Evolutionary conservation across 768 basidiomycete species (phyloP).

Genomic region (Psilocybe tampanensis): DNA sequence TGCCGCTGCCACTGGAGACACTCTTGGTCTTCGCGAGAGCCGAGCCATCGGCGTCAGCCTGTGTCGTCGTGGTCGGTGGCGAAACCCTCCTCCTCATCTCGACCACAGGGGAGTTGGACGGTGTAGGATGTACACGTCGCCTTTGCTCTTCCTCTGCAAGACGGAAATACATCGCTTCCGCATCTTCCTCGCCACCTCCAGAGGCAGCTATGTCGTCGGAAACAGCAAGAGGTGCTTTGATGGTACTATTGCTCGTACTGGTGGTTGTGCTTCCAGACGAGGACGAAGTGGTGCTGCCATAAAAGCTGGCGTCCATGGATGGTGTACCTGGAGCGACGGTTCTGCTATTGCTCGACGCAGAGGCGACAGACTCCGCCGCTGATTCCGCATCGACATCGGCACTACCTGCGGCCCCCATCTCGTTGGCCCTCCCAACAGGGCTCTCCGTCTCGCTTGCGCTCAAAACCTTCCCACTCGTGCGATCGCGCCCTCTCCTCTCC

Average conservation of each 20-base stretch:
- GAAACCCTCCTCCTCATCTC: slow-evolving; percentile 25
- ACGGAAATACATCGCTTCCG: slow-evolving; percentile 25
- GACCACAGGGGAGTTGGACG: slow-evolving; percentile 58
- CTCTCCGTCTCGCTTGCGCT: slow-evolving; percentile 37
- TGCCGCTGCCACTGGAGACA: neutral
- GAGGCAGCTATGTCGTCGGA: neutral
- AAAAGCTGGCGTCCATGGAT: slow-evolving; percentile 22
- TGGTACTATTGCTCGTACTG: slow-evolving; percentile 25
- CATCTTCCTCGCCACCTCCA: slow-evolving; percentile 11
- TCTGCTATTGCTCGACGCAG: slow-evolving; percentile 5
- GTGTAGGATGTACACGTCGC: slow-evolving; percentile 50
- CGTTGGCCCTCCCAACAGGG: no score
- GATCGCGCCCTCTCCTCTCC: slow-evolving; percentile 43
- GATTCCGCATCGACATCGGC: slow-evolving; percentile 8
- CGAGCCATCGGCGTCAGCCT: slow-evolving; percentile 5
- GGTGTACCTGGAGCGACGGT: neutral
- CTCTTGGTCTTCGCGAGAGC: neutral
- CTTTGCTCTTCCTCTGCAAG: slow-evolving; percentile 28
- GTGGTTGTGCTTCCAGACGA: slow-evolving; percentile 16
- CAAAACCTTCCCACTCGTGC: slow-evolving; percentile 38
- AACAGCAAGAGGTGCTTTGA: slow-evolving; percentile 14
- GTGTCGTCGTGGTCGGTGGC: slow-evolving; percentile 20
- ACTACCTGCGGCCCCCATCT: slow-evolving; percentile 19
- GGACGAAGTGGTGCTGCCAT: slow-evolving; percentile 21
- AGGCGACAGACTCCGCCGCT: neutral